Evolutionary conservation across 2,329 filamentous ascomycete species (phyloP).

Genomic region (Epichloe coenophiala): DNA sequence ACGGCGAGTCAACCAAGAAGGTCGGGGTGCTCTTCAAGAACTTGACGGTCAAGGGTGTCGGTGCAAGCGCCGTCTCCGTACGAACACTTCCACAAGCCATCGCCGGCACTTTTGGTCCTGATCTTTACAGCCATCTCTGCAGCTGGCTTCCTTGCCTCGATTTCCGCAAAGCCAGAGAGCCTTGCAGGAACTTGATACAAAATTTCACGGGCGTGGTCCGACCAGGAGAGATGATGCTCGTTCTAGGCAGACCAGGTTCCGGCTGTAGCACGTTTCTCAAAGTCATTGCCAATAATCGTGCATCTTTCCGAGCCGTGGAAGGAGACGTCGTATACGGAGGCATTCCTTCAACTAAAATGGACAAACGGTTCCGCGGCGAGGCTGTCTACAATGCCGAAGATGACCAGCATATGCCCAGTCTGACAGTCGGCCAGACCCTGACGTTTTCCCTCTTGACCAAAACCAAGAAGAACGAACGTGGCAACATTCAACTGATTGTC

Average conservation of each 20-base stretch:
- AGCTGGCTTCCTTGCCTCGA: conserved; percentile 19
- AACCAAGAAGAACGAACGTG: conserved; percentile 51
- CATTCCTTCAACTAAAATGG: conserved; percentile 53
- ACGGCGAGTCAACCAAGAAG: conserved; percentile 50
- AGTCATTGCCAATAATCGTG: conserved; percentile 51
- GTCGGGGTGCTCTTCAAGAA: conserved; percentile 67
- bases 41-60: conserved; percentile 59
- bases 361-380: conserved; percentile 58
- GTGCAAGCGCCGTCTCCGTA: conserved; percentile 53
- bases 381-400: conserved; percentile 70
- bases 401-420: conserved; percentile 57
- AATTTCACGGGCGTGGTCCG: conserved; percentile 23
- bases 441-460: conserved; percentile 64
- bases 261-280: conserved; percentile 71
- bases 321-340: conserved; percentile 49
- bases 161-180: background rate
- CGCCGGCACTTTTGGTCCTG: conserved; percentile 66
- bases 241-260: conserved; percentile 55
- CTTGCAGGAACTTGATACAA: conserved; percentile 3
- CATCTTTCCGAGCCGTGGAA: conserved; percentile 47
- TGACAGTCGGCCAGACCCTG: conserved; percentile 68
- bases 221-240: conserved; percentile 25
- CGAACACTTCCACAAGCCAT: conserved; percentile 62
- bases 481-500: conserved; percentile 49
- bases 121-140: conserved; percentile 52